Conservation (phyloP, 176 grass and related monocot genomes). For the Phragmites australis region DNA sequence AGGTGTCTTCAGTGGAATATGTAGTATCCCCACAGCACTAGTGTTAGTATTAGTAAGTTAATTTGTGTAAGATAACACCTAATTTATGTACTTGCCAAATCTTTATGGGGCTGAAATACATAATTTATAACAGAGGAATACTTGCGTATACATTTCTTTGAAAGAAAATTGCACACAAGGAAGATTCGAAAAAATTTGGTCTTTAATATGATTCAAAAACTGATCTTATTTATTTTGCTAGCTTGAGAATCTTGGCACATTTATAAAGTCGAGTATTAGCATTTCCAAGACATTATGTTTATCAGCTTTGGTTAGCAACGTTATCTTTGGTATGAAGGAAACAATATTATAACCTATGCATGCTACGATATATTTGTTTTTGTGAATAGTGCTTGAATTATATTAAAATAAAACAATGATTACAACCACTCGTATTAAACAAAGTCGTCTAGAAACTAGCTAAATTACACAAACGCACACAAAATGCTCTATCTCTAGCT, state of each 20-base stretch:
- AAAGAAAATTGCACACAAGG: background rate
- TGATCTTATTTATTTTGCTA: background rate
- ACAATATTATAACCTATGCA: background rate
- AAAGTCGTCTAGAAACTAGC: too few relatives aligned
- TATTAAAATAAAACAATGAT: too few relatives aligned
- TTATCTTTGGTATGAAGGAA: background rate
- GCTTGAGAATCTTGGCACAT: background rate
- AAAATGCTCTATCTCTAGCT: too few relatives aligned
- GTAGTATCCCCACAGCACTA: background rate
- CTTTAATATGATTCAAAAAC: background rate
- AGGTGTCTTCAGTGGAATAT: background rate
- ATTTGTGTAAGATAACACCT: background rate
- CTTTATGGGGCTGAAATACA: background rate
- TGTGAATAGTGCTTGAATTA: too few relatives aligned
- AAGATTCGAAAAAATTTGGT: background rate
- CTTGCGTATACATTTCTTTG: background rate
- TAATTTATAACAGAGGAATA: background rate
- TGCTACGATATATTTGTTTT: too few relatives aligned
- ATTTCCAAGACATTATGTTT: background rate
- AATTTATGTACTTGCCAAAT: background rate
- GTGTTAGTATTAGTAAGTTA: background rate
- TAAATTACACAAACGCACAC: too few relatives aligned
- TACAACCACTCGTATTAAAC: too few relatives aligned
- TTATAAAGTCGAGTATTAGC: background rate
- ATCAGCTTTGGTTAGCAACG: background rate